Conservation (phyloP, 1,284 basidiomycete genomes). For the Vanrija sp. region DNA sequence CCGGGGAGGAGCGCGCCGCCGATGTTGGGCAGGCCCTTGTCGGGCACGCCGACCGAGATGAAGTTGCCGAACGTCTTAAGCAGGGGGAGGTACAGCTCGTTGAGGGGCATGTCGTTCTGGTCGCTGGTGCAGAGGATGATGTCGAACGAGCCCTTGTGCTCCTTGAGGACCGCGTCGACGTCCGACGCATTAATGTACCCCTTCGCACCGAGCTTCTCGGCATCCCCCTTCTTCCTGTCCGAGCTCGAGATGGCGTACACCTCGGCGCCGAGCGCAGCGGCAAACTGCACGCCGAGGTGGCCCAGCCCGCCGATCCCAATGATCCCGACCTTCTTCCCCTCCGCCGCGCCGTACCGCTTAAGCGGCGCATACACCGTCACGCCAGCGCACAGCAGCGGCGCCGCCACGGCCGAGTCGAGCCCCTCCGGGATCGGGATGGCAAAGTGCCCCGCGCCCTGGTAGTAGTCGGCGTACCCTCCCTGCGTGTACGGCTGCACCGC, state of each 20-base stretch:
- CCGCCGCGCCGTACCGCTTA: conserved; percentile 56
- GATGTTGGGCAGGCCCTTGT: conserved; percentile 23
- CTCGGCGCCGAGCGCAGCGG: conserved; percentile 59
- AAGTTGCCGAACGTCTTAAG: conserved; percentile 48
- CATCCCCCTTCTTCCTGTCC: conserved; percentile 60
- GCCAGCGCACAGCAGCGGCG: conserved; percentile 57
- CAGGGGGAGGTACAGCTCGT: conserved; percentile 34
- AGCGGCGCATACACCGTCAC: conserved; percentile 66
- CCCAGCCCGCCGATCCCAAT: conserved; percentile 60
- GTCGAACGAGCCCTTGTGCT: conserved; percentile 49
- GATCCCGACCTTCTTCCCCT: conserved; percentile 65
- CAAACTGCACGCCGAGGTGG: conserved; percentile 59
- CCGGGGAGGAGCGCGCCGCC: conserved; percentile 6
- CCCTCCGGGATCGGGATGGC: conserved; percentile 64
- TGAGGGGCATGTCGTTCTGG: conserved; percentile 36
- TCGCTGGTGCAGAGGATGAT: conserved; percentile 49
- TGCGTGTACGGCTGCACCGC: conserved; percentile 18
- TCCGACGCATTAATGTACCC: conserved; percentile 51
- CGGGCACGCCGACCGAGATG: conserved; percentile 47
- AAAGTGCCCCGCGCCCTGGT: conserved; percentile 61
- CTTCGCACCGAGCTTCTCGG: conserved; percentile 58
- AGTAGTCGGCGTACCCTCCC: conserved; percentile 28
- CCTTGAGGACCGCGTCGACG: conserved; percentile 47
- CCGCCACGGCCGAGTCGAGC: conserved; percentile 56
- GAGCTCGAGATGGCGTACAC: conserved; percentile 66